phyloP scores from a whole-genome alignment of 2,329 filamentous ascomycete species.

The Ophiostoma sp. region DNA sequence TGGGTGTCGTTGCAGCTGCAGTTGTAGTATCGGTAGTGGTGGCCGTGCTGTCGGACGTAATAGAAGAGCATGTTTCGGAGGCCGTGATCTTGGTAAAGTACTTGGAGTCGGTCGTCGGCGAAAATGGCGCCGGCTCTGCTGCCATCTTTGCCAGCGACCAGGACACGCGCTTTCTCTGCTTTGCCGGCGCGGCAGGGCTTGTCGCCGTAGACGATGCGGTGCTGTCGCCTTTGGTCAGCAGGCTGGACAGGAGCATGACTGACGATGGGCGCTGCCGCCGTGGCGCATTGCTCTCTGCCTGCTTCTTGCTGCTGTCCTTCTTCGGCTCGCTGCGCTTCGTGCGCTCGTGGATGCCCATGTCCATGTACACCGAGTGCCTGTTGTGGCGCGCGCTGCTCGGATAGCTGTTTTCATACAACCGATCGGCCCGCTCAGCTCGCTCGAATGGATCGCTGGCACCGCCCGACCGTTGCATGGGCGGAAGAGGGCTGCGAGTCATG shows the following conservation, averaged over 20 bases:
- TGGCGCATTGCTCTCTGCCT: not conserved
- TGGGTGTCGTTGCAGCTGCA: not conserved
- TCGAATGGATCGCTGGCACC: not conserved
- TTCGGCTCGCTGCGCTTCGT: not conserved
- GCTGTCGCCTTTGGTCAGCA: not conserved
- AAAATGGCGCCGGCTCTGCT: not conserved
- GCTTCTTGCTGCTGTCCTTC: not conserved
- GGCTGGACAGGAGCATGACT: not conserved
- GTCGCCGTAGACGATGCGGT: not conserved
- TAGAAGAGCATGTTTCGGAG: not conserved
- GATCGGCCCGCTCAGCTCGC: not conserved
- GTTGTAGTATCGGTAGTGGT: not conserved
- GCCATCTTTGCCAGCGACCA: not conserved
- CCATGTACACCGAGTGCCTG: not conserved
- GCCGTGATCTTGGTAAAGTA: not conserved
- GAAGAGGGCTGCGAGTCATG: not conserved
- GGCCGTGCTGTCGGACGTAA: not conserved
- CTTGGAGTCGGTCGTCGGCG: not conserved
- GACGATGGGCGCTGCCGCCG: not conserved
- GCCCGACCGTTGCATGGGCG: conserved; percentile 1
- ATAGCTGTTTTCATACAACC: not conserved
- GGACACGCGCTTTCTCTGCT: not conserved
- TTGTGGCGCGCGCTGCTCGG: not conserved
- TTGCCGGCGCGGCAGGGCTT: not conserved
- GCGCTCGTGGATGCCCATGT: not conserved